phyloP scores from a whole-genome alignment of 805 yeast species.

The Kluyveromyces nonfermentans region DNA sequence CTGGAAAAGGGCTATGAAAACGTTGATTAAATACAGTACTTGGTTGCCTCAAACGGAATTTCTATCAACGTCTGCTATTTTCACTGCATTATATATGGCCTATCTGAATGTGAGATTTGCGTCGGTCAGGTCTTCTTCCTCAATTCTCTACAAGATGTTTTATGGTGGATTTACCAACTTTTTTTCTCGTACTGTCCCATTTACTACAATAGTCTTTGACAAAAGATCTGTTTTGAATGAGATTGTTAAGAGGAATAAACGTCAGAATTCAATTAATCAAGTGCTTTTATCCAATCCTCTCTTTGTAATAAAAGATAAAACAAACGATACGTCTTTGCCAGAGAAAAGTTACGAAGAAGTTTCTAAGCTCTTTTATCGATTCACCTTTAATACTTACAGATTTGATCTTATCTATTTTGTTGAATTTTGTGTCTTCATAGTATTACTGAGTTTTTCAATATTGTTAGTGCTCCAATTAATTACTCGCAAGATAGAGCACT shows the following conservation, averaged over 20 bases:
- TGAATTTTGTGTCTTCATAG: constrained; percentile 44
- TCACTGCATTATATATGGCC: constrained; percentile 5
- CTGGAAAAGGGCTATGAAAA: background rate
- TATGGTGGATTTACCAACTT: constrained; percentile 5
- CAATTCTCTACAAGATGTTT: constrained; percentile 10
- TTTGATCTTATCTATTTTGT: constrained; percentile 44
- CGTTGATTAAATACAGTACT: background rate
- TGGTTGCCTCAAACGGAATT: constrained; percentile 1
- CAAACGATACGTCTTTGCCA: constrained; percentile 3
- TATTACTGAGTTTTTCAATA: constrained; percentile 43
- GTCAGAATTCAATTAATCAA: background rate
- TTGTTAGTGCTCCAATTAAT: constrained; percentile 35
- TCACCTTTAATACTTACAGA: constrained; percentile 28
- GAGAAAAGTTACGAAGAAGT: background rate
- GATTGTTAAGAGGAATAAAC: constrained; percentile 1
- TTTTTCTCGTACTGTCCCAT: constrained; percentile 3
- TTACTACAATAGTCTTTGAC: constrained; percentile 9
- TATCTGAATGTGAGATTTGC: constrained; percentile 9
- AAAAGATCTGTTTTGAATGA: constrained; percentile 7
- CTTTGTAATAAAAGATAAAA: constrained; percentile 14
- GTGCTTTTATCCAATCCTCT: background rate
- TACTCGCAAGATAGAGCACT: constrained; percentile 19
- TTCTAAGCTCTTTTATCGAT: constrained; percentile 11
- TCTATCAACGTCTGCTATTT: background rate
- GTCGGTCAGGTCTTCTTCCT: constrained; percentile 12